These are phyloP conservation scores for Neolentinus lepideus DNA, from an alignment of 1,284 basidiomycete species.

Conservation along the genomic window DNA sequence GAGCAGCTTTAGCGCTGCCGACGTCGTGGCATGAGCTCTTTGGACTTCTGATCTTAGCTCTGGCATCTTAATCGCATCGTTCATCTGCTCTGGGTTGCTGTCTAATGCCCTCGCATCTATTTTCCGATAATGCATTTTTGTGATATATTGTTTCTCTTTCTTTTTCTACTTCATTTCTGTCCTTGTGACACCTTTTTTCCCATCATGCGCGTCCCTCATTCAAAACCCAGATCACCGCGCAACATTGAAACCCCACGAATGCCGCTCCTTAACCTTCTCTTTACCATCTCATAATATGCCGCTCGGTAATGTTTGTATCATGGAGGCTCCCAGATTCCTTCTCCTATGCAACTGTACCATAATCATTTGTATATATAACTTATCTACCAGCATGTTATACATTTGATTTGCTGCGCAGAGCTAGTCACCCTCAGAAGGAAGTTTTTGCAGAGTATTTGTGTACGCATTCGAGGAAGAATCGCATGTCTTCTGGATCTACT, in stretches of 20 bases:
- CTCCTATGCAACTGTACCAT: neutral
- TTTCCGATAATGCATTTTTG: conserved; percentile 5
- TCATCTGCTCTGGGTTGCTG: conserved; percentile 8
- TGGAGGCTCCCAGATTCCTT: neutral
- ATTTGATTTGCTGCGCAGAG: neutral
- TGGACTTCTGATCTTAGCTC: neutral
- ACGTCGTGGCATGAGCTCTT: conserved; percentile 60
- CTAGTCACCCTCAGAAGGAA: conserved; percentile 6
- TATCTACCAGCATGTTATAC: neutral
- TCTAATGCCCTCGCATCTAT: conserved; percentile 3
- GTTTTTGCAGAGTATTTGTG: conserved; percentile 65
- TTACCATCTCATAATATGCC: neutral
- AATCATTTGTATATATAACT: neutral
- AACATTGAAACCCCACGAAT: neutral
- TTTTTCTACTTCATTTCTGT: neutral
- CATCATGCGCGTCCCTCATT: conserved; percentile 1
- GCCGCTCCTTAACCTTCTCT: neutral
- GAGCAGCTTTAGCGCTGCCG: conserved; percentile 77
- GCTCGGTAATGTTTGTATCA: neutral
- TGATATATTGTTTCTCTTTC: conserved; percentile 2
- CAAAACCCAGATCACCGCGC: neutral
- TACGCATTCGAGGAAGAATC: conserved; percentile 87
- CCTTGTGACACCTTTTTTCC: neutral
- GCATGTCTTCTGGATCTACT: conserved; percentile 88
- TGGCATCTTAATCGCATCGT: neutral